A percentile compares a stretch with the other conserved stretches of the same genome.
Conservation (phyloP, 2,329 filamentous ascomycete species). For the Rutstroemia sp. region DNA sequence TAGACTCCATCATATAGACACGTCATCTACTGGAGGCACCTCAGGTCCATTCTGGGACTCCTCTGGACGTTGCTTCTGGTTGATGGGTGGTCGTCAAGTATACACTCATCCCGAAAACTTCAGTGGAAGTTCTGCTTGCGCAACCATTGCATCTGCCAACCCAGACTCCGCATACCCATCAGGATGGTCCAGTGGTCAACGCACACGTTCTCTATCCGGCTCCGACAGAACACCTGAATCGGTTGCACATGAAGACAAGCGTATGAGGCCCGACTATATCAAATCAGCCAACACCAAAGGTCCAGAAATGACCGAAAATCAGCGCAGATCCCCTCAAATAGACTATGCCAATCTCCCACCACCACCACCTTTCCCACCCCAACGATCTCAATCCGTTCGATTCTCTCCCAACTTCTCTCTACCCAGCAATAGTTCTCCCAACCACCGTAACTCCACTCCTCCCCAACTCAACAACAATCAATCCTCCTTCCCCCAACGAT, state of each 20-base stretch:
- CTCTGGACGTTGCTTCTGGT: conserved; percentile 1
- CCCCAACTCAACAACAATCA: not conserved
- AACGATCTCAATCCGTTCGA: conserved; percentile 3
- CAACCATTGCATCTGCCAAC: conserved; percentile 4
- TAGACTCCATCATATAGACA: conserved; percentile 3
- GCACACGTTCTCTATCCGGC: not conserved
- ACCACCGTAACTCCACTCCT: not conserved
- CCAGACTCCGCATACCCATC: conserved; percentile 4
- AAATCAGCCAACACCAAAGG: not conserved
- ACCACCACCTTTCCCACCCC: not conserved
- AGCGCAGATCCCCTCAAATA: not conserved
- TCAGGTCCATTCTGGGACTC: conserved; percentile 8
- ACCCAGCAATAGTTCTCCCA: not conserved
- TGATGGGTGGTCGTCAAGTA: conserved; percentile 6
- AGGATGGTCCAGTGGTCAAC: conserved; percentile 1
- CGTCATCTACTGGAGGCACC: not conserved
- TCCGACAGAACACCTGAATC: not conserved
- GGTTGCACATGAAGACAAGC: not conserved
- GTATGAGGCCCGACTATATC: not conserved
- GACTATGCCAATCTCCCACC: not conserved
- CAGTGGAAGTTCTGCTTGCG: conserved; percentile 8
- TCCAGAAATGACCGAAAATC: not conserved
- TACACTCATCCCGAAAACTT: conserved; percentile 5
- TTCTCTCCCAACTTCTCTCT: not conserved
- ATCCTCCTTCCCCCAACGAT: not conserved